Base-by-base conservation (phyloP, 345 rosid genomes). In the Brassica juncea region DNA sequence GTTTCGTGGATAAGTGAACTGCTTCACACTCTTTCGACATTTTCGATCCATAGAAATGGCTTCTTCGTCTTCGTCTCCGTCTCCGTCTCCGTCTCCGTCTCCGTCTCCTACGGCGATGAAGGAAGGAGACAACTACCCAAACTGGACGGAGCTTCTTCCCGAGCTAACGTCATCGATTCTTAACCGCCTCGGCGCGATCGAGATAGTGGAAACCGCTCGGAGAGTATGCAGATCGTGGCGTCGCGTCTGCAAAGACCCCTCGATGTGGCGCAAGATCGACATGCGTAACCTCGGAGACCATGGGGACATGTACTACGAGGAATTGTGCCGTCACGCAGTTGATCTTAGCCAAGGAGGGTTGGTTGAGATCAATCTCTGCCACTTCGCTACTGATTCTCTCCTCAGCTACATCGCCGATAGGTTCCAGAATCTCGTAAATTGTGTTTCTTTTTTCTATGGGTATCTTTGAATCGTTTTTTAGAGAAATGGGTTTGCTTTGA, bases 261-360 rank as follows among this genome's bases (percentile, higher is more conserved):
- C 34, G 34, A 60, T 60, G 65, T 60, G 65, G 65, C 65, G 65
- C 34, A 27, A 12, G 27, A 60, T 60, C n/a, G 65, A 27, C 65
- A 60, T 60, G 25, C 68, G 5, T 19, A 66, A 73, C 39, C 23
- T 0, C 19, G 57, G 52, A 25, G 66, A 75, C 44, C 2, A 4
- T 25, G 64, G 14, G 8, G 62, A 57, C 62, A 57, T 21, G 62
- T 19, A 19, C 8, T 57, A 57, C 35, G 85, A 58, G 6, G 52
- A 12, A 35, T 68, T 90, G 67, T 89, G 86, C 37, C 74, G 81
- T 69, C 57, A 73, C 64, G 96, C 92, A 2, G 78, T 91, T 47
- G 91, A 91, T 74, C 86, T 84, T 11, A 88, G 94, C 82, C 54
- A 27, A 2, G 92, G 93, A 11, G 82, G 65, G 4, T 73, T 88